Evolutionary conservation across 805 yeast genomes (phyloP).

Genomic region (Scheffersomyces coipomensis): DNA sequence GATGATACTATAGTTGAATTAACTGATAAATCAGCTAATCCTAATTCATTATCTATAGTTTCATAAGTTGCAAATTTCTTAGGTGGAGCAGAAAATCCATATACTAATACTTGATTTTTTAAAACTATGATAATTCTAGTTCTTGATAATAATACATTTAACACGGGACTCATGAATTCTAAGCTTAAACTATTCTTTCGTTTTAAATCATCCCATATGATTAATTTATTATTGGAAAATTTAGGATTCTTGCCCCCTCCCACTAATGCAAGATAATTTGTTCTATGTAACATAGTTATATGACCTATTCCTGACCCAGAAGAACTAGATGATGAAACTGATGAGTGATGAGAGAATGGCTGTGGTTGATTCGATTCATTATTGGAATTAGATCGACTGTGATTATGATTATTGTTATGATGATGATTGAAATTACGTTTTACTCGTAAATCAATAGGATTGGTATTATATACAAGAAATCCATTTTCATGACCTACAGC

Average conservation of each 20-base stretch:
- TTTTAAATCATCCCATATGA: conserved; percentile 91
- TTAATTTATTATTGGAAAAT: conserved; percentile 73
- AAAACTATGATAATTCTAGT: conserved; percentile 73
- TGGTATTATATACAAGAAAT: conserved; percentile 80
- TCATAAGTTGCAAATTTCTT: conserved; percentile 61
- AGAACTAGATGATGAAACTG: neutral
- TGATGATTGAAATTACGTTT: conserved; percentile 47
- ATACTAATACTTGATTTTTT: conserved; percentile 64
- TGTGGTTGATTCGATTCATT: neutral
- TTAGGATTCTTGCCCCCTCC: conserved; percentile 87
- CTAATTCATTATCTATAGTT: conserved; percentile 60
- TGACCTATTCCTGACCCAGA: conserved; percentile 64
- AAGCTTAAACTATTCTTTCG: conserved; percentile 67
- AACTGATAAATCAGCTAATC: conserved; percentile 58
- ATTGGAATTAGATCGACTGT: conserved; percentile 1
- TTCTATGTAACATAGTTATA: conserved; percentile 81
- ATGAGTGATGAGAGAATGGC: neutral
- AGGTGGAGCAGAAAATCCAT: conserved; percentile 82
- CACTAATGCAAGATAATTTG: conserved; percentile 84
- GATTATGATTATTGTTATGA: neutral
- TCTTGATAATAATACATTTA: conserved; percentile 73
- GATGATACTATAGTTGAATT: conserved; percentile 12
- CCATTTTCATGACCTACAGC: conserved; percentile 81
- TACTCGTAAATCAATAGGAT: conserved; percentile 79
- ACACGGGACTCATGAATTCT: conserved; percentile 74